phyloP scores from a whole-genome alignment of 2,329 filamentous ascomycete species.

The Pseudogymnoascus sp. region DNA sequence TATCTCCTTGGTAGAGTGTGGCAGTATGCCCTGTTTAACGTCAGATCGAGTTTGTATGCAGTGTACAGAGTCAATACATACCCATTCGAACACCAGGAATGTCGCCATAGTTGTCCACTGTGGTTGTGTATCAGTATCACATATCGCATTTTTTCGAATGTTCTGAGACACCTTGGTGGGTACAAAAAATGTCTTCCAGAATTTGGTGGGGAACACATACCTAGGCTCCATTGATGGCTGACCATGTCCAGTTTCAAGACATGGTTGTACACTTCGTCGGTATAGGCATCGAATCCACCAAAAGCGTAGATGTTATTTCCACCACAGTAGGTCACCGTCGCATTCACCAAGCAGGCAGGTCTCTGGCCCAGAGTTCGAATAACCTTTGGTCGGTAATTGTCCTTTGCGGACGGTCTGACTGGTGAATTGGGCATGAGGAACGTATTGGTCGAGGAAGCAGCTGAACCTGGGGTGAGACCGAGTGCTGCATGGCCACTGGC shows the following conservation, averaged over 20 bases:
- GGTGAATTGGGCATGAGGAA: conserved; percentile 90
- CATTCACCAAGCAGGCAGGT: conserved; percentile 92
- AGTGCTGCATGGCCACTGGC: conserved; percentile 16
- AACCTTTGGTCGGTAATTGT: conserved; percentile 78
- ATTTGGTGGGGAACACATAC: background rate
- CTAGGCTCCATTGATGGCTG: conserved; percentile 80
- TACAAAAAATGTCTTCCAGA: background rate
- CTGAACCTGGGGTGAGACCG: conserved; percentile 37
- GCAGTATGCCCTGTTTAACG: conserved; percentile 70
- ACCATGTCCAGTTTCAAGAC: conserved; percentile 81
- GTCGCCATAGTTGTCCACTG: conserved; percentile 94
- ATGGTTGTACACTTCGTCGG: conserved; percentile 98
- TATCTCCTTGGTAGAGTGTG: conserved; percentile 85
- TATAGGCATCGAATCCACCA: conserved; percentile 97
- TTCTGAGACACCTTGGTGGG: conserved; percentile 6
- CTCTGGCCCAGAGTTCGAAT: conserved; percentile 70
- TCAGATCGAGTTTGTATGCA: conserved; percentile 9
- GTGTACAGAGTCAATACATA: conserved; percentile 33
- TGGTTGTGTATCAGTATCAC: background rate
- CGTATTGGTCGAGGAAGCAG: conserved; percentile 60
- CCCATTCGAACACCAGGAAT: conserved; percentile 97
- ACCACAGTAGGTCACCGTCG: conserved; percentile 96
- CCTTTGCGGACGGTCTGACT: conserved; percentile 54
- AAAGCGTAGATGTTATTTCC: conserved; percentile 98
- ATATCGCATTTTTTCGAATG: background rate